Conservation (phyloP, 345 rosid species). For the Corchorus olitorius region DNA sequence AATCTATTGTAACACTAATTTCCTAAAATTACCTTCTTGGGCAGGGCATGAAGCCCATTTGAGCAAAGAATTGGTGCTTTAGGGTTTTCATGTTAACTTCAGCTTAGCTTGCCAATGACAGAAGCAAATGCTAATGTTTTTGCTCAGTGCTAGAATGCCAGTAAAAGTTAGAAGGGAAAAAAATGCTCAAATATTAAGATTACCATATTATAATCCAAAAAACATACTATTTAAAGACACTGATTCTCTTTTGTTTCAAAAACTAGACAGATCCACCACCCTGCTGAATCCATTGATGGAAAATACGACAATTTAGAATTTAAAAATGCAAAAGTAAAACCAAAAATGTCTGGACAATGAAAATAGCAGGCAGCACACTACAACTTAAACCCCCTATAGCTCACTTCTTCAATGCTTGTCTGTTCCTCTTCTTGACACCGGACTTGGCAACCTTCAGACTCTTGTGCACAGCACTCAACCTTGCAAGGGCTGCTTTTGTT, state of each 20-base stretch:
- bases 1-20: too few species aligned
- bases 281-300: background rate
- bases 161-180: background rate
- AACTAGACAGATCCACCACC: slow-evolving; percentile 1
- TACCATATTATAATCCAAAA: background rate
- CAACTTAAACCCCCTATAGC: background rate
- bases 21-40: too few species aligned
- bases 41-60: too few species aligned
- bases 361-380: background rate
- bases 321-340: background rate
- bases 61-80: too few species aligned
- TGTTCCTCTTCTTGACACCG: slow-evolving; percentile 90
- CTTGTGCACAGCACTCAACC: slow-evolving; percentile 76
- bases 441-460: slow-evolving; percentile 85
- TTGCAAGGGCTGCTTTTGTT: slow-evolving; percentile 85
- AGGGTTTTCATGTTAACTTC: too few species aligned
- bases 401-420: slow-evolving; percentile 63
- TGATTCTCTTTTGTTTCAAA: background rate
- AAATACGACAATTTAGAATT: background rate
- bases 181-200: background rate
- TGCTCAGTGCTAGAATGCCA: background rate
- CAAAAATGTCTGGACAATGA: background rate
- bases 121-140: too few species aligned
- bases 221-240: background rate
- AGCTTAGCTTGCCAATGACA: too few species aligned